Evolutionary conservation across 1,139 yeast genomes (phyloP).

Genomic region (Magnusiomyces fungicola): DNA sequence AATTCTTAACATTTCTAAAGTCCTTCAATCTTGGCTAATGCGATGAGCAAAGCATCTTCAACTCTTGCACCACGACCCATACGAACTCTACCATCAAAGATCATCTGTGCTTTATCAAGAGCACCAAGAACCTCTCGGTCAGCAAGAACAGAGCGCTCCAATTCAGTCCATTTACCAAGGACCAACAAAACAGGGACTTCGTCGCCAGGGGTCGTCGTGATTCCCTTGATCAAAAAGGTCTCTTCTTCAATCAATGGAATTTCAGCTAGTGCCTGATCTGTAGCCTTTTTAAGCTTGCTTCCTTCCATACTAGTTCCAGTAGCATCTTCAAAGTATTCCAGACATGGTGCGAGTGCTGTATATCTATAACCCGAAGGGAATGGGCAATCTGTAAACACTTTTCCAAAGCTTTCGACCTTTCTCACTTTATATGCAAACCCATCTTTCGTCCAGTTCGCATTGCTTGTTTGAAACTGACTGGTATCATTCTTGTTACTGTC

Average conservation of each 20-base stretch:
- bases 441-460: conserved; percentile 14
- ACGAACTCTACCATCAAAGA: conserved; percentile 59
- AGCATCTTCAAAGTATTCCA: conserved; percentile 35
- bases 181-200: conserved; percentile 42
- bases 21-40: conserved; percentile 41
- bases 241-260: conserved; percentile 14
- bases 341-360: conserved; percentile 58
- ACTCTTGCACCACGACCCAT: conserved; percentile 53
- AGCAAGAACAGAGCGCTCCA: conserved; percentile 46
- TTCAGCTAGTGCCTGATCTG: conserved; percentile 7
- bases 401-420: conserved; percentile 51
- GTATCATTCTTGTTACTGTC: neutral
- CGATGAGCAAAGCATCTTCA: conserved; percentile 64
- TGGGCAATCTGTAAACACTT: conserved; percentile 64
- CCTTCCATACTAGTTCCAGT: neutral
- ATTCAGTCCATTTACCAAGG: conserved; percentile 56
- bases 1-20: conserved; percentile 2
- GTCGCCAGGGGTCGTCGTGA: conserved; percentile 24
- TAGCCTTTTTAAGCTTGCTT: neutral
- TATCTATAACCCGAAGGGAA: conserved; percentile 63
- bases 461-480: conserved; percentile 17
- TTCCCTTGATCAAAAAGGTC: conserved; percentile 17
- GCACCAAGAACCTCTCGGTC: conserved; percentile 43
- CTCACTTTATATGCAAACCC: conserved; percentile 72
- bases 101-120: conserved; percentile 46